Evolutionary conservation across 495 filamentous ascomycete species (phyloP).

Genomic region (Tricharina praecox): DNA sequence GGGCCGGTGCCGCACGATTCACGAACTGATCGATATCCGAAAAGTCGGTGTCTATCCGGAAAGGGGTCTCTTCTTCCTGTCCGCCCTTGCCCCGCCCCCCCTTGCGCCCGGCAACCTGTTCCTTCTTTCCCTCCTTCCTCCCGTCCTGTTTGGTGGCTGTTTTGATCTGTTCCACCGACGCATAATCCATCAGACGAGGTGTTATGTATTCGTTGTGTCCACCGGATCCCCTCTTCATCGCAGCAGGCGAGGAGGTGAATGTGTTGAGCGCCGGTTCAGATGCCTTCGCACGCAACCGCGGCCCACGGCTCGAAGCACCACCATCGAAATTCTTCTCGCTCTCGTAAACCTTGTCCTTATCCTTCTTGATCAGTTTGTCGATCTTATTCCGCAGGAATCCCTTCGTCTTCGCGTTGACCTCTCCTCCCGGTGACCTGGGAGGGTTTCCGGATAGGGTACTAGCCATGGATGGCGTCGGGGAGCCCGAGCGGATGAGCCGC

Average conservation of each 20-base stretch:
- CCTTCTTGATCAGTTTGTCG: slow-evolving; percentile 6
- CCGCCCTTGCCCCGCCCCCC: neutral
- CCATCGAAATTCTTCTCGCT: slow-evolving; percentile 1
- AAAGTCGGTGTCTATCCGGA: slow-evolving; percentile 20
- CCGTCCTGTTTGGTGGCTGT: slow-evolving; percentile 10
- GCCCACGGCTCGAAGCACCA: neutral
- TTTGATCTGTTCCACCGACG: slow-evolving; percentile 11
- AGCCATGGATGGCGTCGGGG: slow-evolving; percentile 25
- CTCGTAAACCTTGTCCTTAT: slow-evolving; percentile 3
- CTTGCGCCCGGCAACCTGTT: neutral
- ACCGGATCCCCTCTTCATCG: slow-evolving; percentile 16
- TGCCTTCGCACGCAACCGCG: neutral
- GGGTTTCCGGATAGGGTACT: slow-evolving; percentile 23
- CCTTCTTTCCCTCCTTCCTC: neutral
- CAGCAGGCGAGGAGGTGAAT: slow-evolving; percentile 1
- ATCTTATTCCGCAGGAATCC: slow-evolving; percentile 16
- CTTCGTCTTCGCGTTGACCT: too few relatives aligned
- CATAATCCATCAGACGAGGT: slow-evolving; percentile 21
- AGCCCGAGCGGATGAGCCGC: slow-evolving; percentile 20
- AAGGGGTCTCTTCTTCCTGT: slow-evolving; percentile 8
- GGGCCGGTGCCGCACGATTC: slow-evolving; percentile 11
- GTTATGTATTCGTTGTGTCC: slow-evolving; percentile 16
- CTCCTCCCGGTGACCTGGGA: slow-evolving; percentile 24
- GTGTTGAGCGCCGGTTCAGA: slow-evolving; percentile 2
- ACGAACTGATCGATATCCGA: slow-evolving; percentile 19